These are phyloP conservation scores for Aspergillus sp. DNA, from an alignment of 2,329 filamentous ascomycete species.

Conservation along the genomic window DNA sequence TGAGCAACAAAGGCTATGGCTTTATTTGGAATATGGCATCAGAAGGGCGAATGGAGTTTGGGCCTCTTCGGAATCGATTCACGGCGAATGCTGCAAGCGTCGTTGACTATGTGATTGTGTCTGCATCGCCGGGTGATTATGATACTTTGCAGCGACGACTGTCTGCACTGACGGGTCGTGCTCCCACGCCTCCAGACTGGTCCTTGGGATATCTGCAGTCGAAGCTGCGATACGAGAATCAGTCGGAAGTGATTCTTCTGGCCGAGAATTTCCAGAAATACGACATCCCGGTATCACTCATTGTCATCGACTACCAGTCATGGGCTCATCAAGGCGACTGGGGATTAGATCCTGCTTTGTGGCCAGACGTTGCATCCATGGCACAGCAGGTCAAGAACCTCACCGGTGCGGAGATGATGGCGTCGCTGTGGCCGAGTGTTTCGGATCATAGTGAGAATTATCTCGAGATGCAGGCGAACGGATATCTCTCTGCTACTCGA, in stretches of 20 bases:
- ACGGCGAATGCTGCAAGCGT: constrained; percentile 51
- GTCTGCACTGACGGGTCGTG: constrained; percentile 49
- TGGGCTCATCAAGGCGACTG: constrained; percentile 62
- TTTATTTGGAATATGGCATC: constrained; percentile 62
- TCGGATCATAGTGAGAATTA: constrained; percentile 54
- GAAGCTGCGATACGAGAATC: constrained; percentile 59
- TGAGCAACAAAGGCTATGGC: constrained; percentile 56
- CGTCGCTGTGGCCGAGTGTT: constrained; percentile 63
- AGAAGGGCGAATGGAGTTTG: constrained; percentile 55
- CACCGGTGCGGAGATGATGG: constrained; percentile 57
- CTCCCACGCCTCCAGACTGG: constrained; percentile 60
- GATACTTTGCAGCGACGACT: constrained; percentile 52
- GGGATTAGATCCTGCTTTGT: constrained; percentile 57
- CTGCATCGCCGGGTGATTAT: constrained; percentile 43
- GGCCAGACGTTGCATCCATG: constrained; percentile 62
- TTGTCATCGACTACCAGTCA: constrained; percentile 62
- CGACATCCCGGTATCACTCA: constrained; percentile 55
- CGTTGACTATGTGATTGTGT: constrained; percentile 59
- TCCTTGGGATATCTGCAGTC: constrained; percentile 63
- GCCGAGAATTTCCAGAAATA: constrained; percentile 52
- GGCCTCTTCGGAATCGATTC: constrained; percentile 54
- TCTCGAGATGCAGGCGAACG: constrained; percentile 54
- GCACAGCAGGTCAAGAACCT: constrained; percentile 52
- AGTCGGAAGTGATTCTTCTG: constrained; percentile 55
- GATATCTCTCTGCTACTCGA: constrained; percentile 54